Base-by-base conservation (phyloP, 805 yeast genomes). In the Torulaspora maleeae region DNA sequence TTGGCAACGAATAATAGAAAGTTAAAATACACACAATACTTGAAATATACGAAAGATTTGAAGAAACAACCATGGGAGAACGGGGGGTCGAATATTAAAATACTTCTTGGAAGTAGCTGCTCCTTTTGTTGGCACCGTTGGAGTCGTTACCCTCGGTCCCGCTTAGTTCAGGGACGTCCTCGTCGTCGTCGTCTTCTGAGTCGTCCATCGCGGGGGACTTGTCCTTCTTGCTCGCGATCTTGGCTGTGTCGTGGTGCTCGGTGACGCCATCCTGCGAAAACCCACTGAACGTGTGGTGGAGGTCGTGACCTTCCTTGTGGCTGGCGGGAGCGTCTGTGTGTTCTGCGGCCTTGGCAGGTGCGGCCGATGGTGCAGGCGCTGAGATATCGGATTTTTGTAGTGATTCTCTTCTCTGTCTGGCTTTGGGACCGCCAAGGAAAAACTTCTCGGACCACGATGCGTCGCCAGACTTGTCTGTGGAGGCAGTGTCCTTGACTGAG, bases 41-140 rank as follows among this genome's bases (percentile, higher is more conserved):
- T n/a, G 5, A 27, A 25, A 17, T 36, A 25, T 39, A 27, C 35
- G 32, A 33, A 39, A 38, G 34, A 19, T 39, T 29, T 20, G 32
- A 30, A 33, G 16, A 12, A 27, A 15, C 25, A 22, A 22, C 25
- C 25, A 22, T 22, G 25, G 25, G 8, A 22, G 25, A 2, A 8
- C 25, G 8, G 8, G 7, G 17, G 15, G 3, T 5, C 19, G 35
- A 15, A 16, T n/a, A 28, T 48, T 39, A 55, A 36, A 60, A 60
- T 1, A 61, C 63, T 44, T 60, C 66, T 45, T 60, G 56, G 49
- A 60, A 54, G 41, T 55, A 56, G 33, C 63, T 54, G 27, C 47
- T 49, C 39, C 42, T 48, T 35, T 48, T 48, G 38, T 46, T 47
- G 43, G 19, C 45, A 13, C 30, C 49, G 29, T 5, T 41, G 29